These are phyloP conservation scores for Boletus rubroflammeus DNA, from an alignment of 768 basidiomycete species.

Conservation along the genomic window DNA sequence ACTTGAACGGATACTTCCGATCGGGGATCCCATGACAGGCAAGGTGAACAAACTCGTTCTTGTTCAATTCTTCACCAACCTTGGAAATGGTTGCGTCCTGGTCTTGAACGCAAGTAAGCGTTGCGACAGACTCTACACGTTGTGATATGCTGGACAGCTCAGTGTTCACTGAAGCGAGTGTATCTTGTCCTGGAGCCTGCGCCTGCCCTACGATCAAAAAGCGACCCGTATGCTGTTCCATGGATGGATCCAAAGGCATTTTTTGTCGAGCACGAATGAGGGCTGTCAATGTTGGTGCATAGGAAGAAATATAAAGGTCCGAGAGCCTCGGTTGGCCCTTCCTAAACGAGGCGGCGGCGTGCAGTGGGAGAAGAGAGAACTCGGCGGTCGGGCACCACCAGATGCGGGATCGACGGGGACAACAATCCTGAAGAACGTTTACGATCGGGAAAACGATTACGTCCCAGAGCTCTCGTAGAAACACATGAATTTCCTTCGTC, in stretches of 20 bases:
- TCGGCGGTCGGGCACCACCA: neutral
- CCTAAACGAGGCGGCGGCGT: neutral
- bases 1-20: too few species aligned
- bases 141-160: too few species aligned
- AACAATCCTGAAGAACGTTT: neutral
- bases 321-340: neutral
- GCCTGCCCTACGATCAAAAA: neutral
- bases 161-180: neutral
- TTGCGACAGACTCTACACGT: too few species aligned
- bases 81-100: too few species aligned
- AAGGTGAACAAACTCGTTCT: too few species aligned
- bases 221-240: neutral
- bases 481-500: neutral
- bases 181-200: neutral
- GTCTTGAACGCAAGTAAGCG: too few species aligned
- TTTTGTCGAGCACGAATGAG: neutral
- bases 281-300: neutral
- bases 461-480: neutral
- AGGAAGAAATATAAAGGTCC: neutral
- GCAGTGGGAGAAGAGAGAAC: neutral
- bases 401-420: neutral
- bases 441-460: neutral
- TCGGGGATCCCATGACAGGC: too few species aligned
- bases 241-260: neutral
- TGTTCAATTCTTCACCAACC: too few species aligned